These are phyloP conservation scores for Candida caryicola DNA, from an alignment of 805 yeast genomes.

Conservation along the genomic window DNA sequence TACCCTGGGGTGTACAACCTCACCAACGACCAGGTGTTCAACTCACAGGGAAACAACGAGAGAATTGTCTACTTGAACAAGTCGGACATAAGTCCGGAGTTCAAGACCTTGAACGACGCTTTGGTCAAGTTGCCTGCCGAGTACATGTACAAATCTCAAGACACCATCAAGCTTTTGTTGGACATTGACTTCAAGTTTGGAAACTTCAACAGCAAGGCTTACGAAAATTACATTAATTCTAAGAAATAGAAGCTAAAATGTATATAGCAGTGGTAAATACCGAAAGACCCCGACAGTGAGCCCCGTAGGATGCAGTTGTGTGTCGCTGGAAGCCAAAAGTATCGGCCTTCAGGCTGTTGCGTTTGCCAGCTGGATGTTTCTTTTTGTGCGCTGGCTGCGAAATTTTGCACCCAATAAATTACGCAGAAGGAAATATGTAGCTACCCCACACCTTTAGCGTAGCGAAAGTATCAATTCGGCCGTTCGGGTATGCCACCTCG, in stretches of 20 bases:
- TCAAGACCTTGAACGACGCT: slow-evolving; percentile 32
- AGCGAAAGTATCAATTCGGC: no score
- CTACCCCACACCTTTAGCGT: no score
- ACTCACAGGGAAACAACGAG: slow-evolving; percentile 32
- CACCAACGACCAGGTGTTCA: slow-evolving; percentile 45
- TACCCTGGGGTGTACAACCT: slow-evolving; percentile 46
- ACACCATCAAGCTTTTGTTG: slow-evolving; percentile 57
- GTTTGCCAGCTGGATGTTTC: no score
- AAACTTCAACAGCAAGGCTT: slow-evolving; percentile 50
- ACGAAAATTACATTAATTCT: slow-evolving; percentile 26
- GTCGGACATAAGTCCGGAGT: slow-evolving; percentile 10
- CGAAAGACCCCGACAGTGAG: no score
- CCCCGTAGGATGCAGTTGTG: no score
- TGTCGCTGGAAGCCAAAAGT: no score
- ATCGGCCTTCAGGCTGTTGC: no score
- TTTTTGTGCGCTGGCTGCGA: not conserved
- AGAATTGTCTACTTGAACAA: slow-evolving; percentile 37
- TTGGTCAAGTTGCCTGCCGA: slow-evolving; percentile 42
- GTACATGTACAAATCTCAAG: slow-evolving; percentile 56
- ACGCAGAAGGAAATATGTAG: no score
- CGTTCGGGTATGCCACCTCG: no score
- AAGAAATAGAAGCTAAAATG: not conserved
- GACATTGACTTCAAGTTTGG: slow-evolving; percentile 63
- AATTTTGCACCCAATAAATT: not conserved
- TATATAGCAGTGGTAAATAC: not conserved